Evolutionary conservation across 2,329 filamentous ascomycete genomes (phyloP).

Genomic region (Verticillium klebahnii): DNA sequence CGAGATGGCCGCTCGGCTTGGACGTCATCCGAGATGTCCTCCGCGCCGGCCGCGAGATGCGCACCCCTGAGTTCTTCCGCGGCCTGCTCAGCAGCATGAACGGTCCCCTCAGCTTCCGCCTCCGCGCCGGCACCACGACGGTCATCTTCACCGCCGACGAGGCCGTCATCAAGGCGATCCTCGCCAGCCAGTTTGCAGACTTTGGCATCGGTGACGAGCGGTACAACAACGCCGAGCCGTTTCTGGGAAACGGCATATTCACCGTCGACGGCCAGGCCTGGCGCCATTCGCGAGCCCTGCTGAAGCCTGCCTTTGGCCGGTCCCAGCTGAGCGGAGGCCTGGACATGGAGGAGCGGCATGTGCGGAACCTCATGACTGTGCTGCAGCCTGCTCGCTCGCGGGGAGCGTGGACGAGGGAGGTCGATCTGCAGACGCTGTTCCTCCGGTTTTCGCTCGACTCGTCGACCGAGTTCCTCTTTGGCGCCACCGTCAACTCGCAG

Average conservation of each 20-base stretch:
- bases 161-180: not conserved
- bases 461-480: slow-evolving; percentile 8
- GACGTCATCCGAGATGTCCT: not conserved
- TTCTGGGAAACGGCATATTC: slow-evolving; percentile 41
- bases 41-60: not conserved
- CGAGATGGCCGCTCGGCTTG: not conserved
- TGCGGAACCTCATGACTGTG: slow-evolving; percentile 27
- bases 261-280: slow-evolving; percentile 28
- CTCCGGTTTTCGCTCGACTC: slow-evolving; percentile 10
- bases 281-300: slow-evolving; percentile 30
- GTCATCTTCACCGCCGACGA: slow-evolving; percentile 7
- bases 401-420: slow-evolving; percentile 24
- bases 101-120: slow-evolving; percentile 3
- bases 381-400: slow-evolving; percentile 26
- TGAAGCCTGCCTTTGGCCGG: slow-evolving; percentile 31
- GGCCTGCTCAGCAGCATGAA: too few relatives aligned
- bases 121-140: slow-evolving; percentile 8
- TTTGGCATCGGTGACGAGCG: slow-evolving; percentile 11
- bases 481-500: slow-evolving; percentile 1
- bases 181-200: slow-evolving; percentile 1
- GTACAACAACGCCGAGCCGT: slow-evolving; percentile 18
- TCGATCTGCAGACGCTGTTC: slow-evolving; percentile 18
- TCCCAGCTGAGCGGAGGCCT: not conserved
- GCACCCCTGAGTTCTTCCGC: not conserved
- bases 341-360: not conserved